A percentile compares a stretch with the other conserved stretches of the same genome.
phyloP scores from a whole-genome alignment of 805 yeast species.

The Wickerhamomyces sydowiorum region DNA sequence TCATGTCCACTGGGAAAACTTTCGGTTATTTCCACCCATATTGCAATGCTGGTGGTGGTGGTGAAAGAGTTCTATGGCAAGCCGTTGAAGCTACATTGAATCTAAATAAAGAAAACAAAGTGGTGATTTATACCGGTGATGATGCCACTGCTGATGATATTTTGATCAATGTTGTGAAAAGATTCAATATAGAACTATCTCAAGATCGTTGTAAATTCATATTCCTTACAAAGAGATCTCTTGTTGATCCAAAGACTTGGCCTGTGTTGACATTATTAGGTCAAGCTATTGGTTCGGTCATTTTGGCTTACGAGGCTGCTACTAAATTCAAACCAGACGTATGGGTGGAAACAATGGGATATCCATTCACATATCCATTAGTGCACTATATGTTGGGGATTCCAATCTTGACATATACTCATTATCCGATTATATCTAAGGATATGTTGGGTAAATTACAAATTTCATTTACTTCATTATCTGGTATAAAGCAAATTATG shows the following conservation, averaged over 20 bases:
- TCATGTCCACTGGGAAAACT: slow-evolving; percentile 22
- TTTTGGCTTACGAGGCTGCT: slow-evolving; percentile 68
- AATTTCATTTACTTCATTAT: slow-evolving; percentile 18
- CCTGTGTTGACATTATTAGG: slow-evolving; percentile 76
- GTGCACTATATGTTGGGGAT: slow-evolving; percentile 50
- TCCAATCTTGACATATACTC: slow-evolving; percentile 87
- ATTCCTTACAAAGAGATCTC: slow-evolving; percentile 46
- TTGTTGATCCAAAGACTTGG: slow-evolving; percentile 73
- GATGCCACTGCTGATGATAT: slow-evolving; percentile 45
- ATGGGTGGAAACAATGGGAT: slow-evolving; percentile 94
- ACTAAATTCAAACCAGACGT: slow-evolving; percentile 67
- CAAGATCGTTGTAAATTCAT: slow-evolving; percentile 53
- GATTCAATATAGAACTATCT: slow-evolving; percentile 52
- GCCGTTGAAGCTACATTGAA: slow-evolving; percentile 71
- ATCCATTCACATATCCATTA: slow-evolving; percentile 79
- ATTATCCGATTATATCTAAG: slow-evolving; percentile 83
- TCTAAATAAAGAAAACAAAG: slow-evolving; percentile 43
- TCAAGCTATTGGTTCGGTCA: slow-evolving; percentile 76
- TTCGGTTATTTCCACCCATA: slow-evolving; percentile 94
- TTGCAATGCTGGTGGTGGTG: slow-evolving; percentile 97
- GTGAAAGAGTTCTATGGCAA: slow-evolving; percentile 95
- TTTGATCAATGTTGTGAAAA: slow-evolving; percentile 41
- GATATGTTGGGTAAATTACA: slow-evolving; percentile 76
- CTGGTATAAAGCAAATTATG: slow-evolving; percentile 22
- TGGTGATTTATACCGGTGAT: slow-evolving; percentile 71